These are phyloP conservation scores for Mycena galopus DNA, from an alignment of 768 basidiomycete genomes.

Conservation along the genomic window DNA sequence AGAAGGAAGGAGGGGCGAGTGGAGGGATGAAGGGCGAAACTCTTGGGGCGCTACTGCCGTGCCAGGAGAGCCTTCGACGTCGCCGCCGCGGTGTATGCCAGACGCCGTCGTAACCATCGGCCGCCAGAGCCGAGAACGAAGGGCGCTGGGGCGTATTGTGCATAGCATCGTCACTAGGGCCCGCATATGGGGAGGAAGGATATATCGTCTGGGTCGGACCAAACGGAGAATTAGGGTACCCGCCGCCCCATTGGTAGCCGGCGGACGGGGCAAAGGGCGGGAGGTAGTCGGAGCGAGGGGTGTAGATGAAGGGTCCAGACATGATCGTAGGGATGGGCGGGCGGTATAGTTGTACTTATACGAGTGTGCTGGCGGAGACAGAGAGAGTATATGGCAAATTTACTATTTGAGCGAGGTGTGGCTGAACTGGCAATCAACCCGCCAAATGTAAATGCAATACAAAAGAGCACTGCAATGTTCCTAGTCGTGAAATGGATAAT, in stretches of 20 bases:
- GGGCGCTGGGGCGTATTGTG: slow-evolving; percentile 46
- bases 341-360: slow-evolving; percentile 29
- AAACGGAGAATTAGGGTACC: slow-evolving; percentile 54
- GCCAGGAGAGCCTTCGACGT: slow-evolving; percentile 60
- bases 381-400: not conserved
- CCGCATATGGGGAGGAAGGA: slow-evolving; percentile 52
- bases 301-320: slow-evolving; percentile 60
- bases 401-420: slow-evolving; percentile 30
- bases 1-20: slow-evolving; percentile 18
- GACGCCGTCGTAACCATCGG: slow-evolving; percentile 6
- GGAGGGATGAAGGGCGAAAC: slow-evolving; percentile 35
- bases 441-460: slow-evolving; percentile 6
- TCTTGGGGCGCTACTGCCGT: slow-evolving; percentile 40
- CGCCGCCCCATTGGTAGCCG: slow-evolving; percentile 45
- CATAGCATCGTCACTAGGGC: slow-evolving; percentile 13
- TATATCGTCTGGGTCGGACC: slow-evolving; percentile 54
- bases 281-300: slow-evolving; percentile 51
- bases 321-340: slow-evolving; percentile 41
- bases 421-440: slow-evolving; percentile 25
- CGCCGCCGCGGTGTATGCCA: slow-evolving; percentile 41
- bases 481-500: slow-evolving; percentile 13
- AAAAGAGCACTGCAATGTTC: slow-evolving; percentile 23
- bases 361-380: slow-evolving; percentile 14
- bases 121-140: slow-evolving; percentile 37
- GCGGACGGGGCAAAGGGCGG: slow-evolving; percentile 50